Evolutionary conservation across 257 asterid genomes (phyloP), one percentile per base, ranked within the genome.

Genomic region (Penstemon davidsonii): DNA sequence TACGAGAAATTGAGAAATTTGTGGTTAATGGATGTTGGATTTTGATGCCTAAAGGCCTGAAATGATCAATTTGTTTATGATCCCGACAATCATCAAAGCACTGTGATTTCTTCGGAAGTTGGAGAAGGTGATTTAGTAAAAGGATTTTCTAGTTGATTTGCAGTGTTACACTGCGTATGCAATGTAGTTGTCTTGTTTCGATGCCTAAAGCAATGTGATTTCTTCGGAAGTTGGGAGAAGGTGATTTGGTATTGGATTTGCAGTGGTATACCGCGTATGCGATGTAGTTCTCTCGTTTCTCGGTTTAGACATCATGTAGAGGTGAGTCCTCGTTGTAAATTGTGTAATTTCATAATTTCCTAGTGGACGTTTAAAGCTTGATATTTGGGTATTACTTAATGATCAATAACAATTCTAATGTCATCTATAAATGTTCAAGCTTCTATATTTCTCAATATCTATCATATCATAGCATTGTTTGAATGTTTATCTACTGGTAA

Each of bases 271-370:
- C 18, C 57, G 49, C 9, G 7, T 60, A 64, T 25, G 68, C 72
- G 37, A 57, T 72, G 50, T 75, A 73, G 69, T 69, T 69, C 72
- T 78, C 66, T 70, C 51, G 70, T 66, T 77, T 78, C 69, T 54
- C 60, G 60, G 78, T 60, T 76, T 71, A 73, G 33, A 80, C 67
- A 51, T 75, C 55, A 41, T 77, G 33, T 25, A 1, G 33, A 25
- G 33, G 33, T 25, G 33, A 25, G 33, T 25, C 33, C 33, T 25
- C 33, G 33, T 25, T 25, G 33, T 87, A 85, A 73, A 80, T 83
- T 84, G 75, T 68, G 82, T 25, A 25, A 25, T 25, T 25, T 25
- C 33, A 25, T 84, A 75, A 70, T 76, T 64, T 43, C 41, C 68
- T 69, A 60, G 58, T 59, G 12, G 65, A 63, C 50, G 33, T 77